Percentiles rank a stretch among this genome's conserved stretches.
Conservation (phyloP, 2,329 filamentous ascomycete genomes). For the Stachybotrys chlorohalonatus region DNA sequence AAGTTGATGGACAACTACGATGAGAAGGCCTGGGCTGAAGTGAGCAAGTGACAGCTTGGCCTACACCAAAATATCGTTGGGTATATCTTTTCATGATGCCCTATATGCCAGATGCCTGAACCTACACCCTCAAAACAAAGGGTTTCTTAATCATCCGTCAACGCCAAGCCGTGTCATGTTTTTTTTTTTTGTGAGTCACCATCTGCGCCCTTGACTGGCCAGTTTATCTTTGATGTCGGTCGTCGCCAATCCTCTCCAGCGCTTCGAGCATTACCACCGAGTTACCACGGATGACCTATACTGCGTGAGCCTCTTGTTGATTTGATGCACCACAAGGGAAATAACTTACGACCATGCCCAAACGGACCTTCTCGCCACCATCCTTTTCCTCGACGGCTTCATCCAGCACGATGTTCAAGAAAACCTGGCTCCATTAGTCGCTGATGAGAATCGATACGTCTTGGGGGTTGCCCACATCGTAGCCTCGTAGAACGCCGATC, state of each 20-base stretch:
- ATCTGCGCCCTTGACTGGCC: constrained; percentile 1
- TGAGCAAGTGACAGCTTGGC: constrained; percentile 11
- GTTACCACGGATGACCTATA: constrained; percentile 87
- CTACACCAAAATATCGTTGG: constrained; percentile 6
- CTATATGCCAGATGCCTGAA: constrained; percentile 13
- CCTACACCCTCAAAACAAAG: background rate
- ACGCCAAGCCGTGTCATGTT: constrained; percentile 21
- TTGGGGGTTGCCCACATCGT: constrained; percentile 61
- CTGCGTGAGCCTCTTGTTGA: constrained; percentile 13
- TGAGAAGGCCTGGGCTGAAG: constrained; percentile 24
- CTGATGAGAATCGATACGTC: background rate
- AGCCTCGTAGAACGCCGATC: constrained; percentile 85
- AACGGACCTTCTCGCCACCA: constrained; percentile 77
- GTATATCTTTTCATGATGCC: constrained; percentile 17
- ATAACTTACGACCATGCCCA: constrained; percentile 80
- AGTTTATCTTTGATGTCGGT: constrained; percentile 28
- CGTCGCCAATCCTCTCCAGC: constrained; percentile 57
- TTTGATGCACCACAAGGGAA: background rate
- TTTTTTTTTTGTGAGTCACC: constrained; percentile 10
- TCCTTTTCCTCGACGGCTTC: constrained; percentile 93
- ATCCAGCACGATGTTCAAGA: constrained; percentile 95
- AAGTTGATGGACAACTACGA: constrained; percentile 42
- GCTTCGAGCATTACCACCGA: constrained; percentile 97
- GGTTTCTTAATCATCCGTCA: constrained; percentile 15
- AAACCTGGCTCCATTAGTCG: constrained; percentile 53